Evolutionary conservation across 2,329 filamentous ascomycete genomes (phyloP).

Genomic region (Exophiala sp.): DNA sequence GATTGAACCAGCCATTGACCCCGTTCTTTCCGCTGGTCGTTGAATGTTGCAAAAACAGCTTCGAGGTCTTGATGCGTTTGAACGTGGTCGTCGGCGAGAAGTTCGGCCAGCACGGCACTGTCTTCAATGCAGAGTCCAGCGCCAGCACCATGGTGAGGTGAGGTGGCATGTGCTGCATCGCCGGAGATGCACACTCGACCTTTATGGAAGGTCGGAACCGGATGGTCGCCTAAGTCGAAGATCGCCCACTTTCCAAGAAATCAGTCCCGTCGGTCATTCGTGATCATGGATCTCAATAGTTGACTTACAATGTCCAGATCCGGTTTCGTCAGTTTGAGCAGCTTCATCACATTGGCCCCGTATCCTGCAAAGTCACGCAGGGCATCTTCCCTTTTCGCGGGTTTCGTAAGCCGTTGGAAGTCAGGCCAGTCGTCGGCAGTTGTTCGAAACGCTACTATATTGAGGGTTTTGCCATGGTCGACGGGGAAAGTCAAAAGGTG

Average conservation of each 20-base stretch:
- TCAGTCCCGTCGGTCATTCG: constrained; percentile 7
- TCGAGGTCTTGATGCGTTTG: constrained; percentile 26
- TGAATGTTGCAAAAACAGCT: constrained; percentile 31
- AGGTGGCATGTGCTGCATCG: constrained; percentile 40
- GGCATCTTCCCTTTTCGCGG: constrained; percentile 27
- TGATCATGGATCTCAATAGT: constrained; percentile 13
- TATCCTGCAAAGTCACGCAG: constrained; percentile 25
- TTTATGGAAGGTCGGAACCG: constrained; percentile 36
- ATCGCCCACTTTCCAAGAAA: constrained; percentile 36
- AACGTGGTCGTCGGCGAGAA: constrained; percentile 30
- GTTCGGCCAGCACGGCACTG: constrained; percentile 30
- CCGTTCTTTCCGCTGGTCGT: constrained; percentile 29
- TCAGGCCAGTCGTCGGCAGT: constrained; percentile 40
- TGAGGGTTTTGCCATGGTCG: constrained; percentile 51
- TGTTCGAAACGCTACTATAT: constrained; percentile 47
- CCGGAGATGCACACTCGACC: constrained; percentile 35
- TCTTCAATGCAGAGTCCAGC: constrained; percentile 36
- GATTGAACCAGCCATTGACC: constrained; percentile 35
- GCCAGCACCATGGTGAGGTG: constrained; percentile 39
- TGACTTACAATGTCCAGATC: constrained; percentile 28
- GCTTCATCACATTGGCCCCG: constrained; percentile 23
- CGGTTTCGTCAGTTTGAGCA: constrained; percentile 31
- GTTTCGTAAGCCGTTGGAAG: constrained; percentile 37
- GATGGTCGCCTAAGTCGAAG: constrained; percentile 37
- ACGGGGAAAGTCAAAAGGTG: constrained; percentile 60